Evolutionary conservation across 306 rosid species (phyloP).

Genomic region (Astragalus membranaceus): DNA sequence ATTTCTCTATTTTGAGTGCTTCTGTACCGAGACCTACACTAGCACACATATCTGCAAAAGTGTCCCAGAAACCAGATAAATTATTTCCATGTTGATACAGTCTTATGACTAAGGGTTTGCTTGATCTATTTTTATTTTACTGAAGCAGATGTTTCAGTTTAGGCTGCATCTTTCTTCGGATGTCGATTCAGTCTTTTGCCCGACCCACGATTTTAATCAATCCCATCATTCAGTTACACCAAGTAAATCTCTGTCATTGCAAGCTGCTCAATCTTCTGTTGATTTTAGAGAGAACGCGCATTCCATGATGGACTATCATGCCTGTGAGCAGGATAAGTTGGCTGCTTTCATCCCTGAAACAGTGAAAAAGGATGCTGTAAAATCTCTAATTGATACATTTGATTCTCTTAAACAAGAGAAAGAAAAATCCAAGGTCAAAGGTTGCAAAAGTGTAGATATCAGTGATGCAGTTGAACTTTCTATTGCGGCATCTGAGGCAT

Average conservation of each 20-base stretch:
- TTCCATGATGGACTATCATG: neutral
- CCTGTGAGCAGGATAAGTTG: conserved; percentile 27
- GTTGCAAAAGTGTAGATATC: conserved; percentile 37
- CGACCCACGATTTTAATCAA: conserved; percentile 41
- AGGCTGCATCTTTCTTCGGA: conserved; percentile 62
- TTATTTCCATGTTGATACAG: neutral
- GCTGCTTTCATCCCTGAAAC: conserved; percentile 27
- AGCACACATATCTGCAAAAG: neutral
- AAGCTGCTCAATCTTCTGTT: conserved; percentile 29
- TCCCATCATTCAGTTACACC: conserved; percentile 29
- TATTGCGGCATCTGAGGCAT: conserved; percentile 83
- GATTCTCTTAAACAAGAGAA: conserved; percentile 24
- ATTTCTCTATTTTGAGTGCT: conserved; percentile 8
- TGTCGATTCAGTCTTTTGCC: conserved; percentile 32
- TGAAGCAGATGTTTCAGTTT: conserved; percentile 55
- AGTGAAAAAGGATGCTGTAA: conserved; percentile 19
- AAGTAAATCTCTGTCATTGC: conserved; percentile 24
- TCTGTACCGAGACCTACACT: neutral
- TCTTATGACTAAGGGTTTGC: neutral
- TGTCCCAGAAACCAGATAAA: neutral
- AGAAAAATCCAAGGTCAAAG: conserved; percentile 27
- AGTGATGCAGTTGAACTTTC: conserved; percentile 65
- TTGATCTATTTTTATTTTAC: conserved; percentile 14
- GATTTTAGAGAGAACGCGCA: conserved; percentile 29
- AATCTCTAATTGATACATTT: conserved; percentile 24